Percentiles rank a stretch among this genome's conserved stretches.
These are phyloP conservation scores for Albizia julibrissin DNA, from an alignment of 306 rosid genomes.

Conservation along the genomic window DNA sequence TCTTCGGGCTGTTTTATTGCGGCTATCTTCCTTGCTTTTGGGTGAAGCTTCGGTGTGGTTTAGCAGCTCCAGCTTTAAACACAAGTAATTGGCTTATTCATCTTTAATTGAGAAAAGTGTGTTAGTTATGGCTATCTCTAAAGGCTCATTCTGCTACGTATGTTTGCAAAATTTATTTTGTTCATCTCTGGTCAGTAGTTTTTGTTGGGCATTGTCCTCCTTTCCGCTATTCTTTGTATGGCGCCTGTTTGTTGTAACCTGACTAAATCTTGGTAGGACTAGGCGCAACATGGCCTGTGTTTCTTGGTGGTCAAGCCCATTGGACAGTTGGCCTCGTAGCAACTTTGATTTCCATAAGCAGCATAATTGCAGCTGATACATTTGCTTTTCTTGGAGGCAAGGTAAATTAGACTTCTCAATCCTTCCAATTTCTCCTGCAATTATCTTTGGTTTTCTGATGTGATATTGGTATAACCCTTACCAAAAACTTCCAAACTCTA, in stretches of 20 bases:
- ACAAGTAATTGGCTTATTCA: slow-evolving; percentile 44
- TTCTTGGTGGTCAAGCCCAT: slow-evolving; percentile 67
- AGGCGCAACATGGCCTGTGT: slow-evolving; percentile 52
- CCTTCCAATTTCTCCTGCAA: slow-evolving; percentile 9
- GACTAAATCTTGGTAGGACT: slow-evolving; percentile 43
- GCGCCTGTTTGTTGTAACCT: slow-evolving; percentile 22
- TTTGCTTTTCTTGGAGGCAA: slow-evolving; percentile 93
- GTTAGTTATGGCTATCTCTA: background rate
- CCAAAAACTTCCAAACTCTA: no score
- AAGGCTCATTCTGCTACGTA: background rate
- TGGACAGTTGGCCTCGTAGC: slow-evolving; percentile 99
- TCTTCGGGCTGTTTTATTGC: slow-evolving; percentile 91
- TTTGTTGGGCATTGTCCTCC: slow-evolving; percentile 2
- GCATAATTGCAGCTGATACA: slow-evolving; percentile 93
- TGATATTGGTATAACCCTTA: background rate
- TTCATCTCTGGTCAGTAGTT: background rate
- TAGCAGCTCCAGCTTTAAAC: slow-evolving; percentile 89
- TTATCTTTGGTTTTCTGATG: slow-evolving; percentile 15
- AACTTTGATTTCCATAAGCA: slow-evolving; percentile 76
- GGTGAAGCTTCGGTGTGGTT: slow-evolving; percentile 98
- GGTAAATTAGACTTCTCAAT: slow-evolving; percentile 51
- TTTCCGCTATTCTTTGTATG: background rate
- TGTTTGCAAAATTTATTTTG: background rate
- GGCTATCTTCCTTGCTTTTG: slow-evolving; percentile 98
- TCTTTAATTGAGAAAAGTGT: slow-evolving; percentile 5